Base-by-base conservation (phyloP, 1,284 basidiomycete species). In the Schizopora paradoxa region DNA sequence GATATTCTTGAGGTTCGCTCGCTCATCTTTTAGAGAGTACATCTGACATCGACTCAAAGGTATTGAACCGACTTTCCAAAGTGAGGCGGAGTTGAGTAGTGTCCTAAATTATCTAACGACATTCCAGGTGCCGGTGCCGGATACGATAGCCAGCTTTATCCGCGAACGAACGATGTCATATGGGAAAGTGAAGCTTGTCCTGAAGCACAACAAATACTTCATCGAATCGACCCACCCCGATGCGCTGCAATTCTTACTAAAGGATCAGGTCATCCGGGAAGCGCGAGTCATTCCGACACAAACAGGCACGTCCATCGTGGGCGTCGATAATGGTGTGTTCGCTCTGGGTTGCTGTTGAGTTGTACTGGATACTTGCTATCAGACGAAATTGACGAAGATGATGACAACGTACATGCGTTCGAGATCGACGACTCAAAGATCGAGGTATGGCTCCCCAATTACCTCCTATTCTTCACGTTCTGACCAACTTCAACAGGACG, bases 311-410 rank as follows among this genome's bases (percentile, higher is more conserved):
- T 90, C 92, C 4, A 88, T 94, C 19, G 89, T 96, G 21, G 93
- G 93, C 1, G 84, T 97, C 35, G 91, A 95, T 55, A 77, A 78
- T 58, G 90, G 90, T 87, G 57, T 78, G 42, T 92, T 92, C 57
- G 95, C 99, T 69, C 95, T 96, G 54, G 92, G 98, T 60, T 97
- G 94, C 72, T 85, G 95, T 91, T 93, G 66, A 67, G 86, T 66
- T 53, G 14, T 31, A 31, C 10, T 1, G 13, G 45, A 26, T 42
- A 51, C 38, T 38, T 65, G 63, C 54, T 55, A 14, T 62, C 58
- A 51, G 43, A 32, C 35, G 59, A 51, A 78, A 63, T 13, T 6
- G 19, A 56, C 55, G 61, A 51, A 59, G 52, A 35, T 44, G 43
- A 56, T 47, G 45, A 23, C 22, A 22, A 41, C 43, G 41, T 53